A percentile compares a stretch with the other conserved stretches of the same genome.
phyloP scores from a whole-genome alignment of 2,329 filamentous ascomycete species.

The Pseudocercospora macadamiae region DNA sequence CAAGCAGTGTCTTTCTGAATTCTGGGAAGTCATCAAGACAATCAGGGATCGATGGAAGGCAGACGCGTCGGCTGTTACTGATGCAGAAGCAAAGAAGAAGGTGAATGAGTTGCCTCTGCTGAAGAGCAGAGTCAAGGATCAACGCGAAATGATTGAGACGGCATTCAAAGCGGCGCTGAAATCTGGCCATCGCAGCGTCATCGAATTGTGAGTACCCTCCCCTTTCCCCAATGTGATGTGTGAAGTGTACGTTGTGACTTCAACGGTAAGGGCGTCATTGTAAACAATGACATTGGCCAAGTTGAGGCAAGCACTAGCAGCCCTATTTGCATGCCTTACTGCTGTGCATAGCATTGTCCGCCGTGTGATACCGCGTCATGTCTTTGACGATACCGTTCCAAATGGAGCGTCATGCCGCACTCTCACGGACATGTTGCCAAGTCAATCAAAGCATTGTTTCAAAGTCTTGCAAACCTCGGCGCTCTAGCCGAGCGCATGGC shows the following conservation, averaged over 20 bases:
- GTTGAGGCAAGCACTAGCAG: no score
- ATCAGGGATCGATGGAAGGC: constrained; percentile 65
- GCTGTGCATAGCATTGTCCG: no score
- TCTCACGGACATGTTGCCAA: no score
- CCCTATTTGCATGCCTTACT: no score
- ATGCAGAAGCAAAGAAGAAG: constrained; percentile 61
- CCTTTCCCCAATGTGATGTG: constrained; percentile 3
- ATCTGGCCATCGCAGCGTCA: constrained; percentile 50
- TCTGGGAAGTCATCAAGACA: constrained; percentile 62
- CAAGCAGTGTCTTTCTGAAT: constrained; percentile 57
- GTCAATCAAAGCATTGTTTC: no score
- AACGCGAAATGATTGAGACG: constrained; percentile 60
- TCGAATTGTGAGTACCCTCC: constrained; percentile 44
- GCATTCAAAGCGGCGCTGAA: constrained; percentile 51
- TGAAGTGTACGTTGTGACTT: background rate
- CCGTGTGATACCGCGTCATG: no score
- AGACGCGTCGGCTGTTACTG: constrained; percentile 58
- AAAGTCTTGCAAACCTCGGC: background rate
- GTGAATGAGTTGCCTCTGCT: constrained; percentile 57
- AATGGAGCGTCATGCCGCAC: no score
- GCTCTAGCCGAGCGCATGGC: background rate
- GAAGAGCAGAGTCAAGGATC: constrained; percentile 60
- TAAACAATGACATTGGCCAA: background rate
- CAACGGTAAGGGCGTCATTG: background rate
- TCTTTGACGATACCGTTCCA: no score